Base-by-base conservation (phyloP, 2,329 filamentous ascomycete species). In the Talaromyces sp. region DNA sequence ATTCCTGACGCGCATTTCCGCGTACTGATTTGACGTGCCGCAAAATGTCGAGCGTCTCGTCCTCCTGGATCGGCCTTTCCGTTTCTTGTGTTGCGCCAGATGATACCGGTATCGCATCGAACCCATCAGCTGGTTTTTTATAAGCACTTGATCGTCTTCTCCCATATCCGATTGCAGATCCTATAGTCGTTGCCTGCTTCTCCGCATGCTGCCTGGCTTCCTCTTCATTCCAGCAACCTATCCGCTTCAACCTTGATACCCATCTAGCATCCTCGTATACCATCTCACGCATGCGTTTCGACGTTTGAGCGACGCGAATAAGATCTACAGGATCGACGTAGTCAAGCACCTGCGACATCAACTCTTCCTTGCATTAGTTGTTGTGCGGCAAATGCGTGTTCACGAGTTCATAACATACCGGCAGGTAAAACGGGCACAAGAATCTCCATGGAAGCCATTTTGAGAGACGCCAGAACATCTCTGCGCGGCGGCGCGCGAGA, bases 181-280 rank as follows among this genome's bases (percentile, higher is more conserved):
- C 25, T 36, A 39, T 50, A 37, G 35, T 13, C 17, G 28, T 45
- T 6, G 3, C 33, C 11, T 43, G 55, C 22, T 93, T 87, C 62
- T 97, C 93, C 54, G 91, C 89, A 55, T 89, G 79, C 64, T 84
- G 85, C 61, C 92, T 83, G 4, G 94, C 94, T 70, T 96, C 93
- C 3, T 78, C 73, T 70, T 99, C 94, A 68, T 96, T 88, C 94
- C 94, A 99, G 64, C 89, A 88, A 1, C 88, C 89, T 86, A 99
- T 96, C 59, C 82, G 86, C 70, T 89, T 89, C 56, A 99, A 75
- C 62, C 89, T 84, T 63, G 89, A 85, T 39, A 97, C 89, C 94
- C 94, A 99, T 77, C 93, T 84, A 52, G 91, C 90, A 73, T 99
- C 94, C 72, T 99, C 94, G 75, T 97, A 99, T 2, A 97, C 92